These are phyloP conservation scores for Cercophora samala DNA, from an alignment of 495 filamentous ascomycete species.

Conservation along the genomic window DNA sequence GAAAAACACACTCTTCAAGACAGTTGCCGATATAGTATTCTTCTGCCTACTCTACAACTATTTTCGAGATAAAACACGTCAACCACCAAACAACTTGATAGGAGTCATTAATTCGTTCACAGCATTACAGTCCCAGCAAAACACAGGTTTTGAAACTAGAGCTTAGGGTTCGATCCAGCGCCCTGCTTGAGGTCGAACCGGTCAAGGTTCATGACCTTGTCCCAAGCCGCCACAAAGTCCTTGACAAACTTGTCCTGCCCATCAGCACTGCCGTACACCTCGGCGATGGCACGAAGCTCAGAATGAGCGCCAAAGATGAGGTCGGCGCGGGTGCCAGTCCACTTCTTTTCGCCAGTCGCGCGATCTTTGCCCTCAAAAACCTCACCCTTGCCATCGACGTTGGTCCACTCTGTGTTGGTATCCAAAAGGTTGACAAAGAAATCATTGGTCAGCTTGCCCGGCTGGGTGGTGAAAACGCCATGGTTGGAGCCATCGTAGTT, in stretches of 20 bases:
- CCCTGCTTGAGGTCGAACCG: constrained; percentile 53
- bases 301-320: constrained; percentile 68
- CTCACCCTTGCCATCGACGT: constrained; percentile 45
- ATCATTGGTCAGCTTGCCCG: constrained; percentile 67
- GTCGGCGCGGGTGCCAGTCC: constrained; percentile 64
- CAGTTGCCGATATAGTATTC: too few relatives aligned
- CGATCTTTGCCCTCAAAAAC: constrained; percentile 61
- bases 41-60: too few relatives aligned
- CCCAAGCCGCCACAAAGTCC: constrained; percentile 68
- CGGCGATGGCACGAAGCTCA: constrained; percentile 64
- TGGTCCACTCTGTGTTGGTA: constrained; percentile 60
- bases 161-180: constrained; percentile 7
- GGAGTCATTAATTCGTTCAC: not conserved
- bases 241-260: constrained; percentile 59
- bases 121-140: not conserved
- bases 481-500: constrained; percentile 62
- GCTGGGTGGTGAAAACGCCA: constrained; percentile 61
- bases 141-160: not conserved
- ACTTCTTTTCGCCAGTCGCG: constrained; percentile 64
- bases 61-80: too few relatives aligned
- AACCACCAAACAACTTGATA: too few relatives aligned
- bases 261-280: constrained; percentile 59
- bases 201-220: constrained; percentile 69
- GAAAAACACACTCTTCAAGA: too few relatives aligned
- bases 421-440: constrained; percentile 75